Conservation (phyloP, 1,284 basidiomycete species). For the Rhodofomes roseus region DNA sequence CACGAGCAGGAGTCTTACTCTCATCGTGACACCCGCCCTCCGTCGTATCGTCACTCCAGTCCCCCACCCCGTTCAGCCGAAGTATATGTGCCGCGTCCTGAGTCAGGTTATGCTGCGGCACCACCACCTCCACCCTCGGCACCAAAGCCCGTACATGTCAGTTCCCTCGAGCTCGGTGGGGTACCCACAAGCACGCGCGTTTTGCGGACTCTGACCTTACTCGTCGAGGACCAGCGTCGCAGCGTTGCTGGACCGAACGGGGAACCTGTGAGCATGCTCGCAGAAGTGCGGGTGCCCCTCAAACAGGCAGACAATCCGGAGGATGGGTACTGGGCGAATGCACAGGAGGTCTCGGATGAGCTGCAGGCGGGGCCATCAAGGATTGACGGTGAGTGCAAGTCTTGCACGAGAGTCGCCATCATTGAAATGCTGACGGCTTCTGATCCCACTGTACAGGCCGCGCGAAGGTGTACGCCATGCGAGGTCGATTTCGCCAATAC, state of each 20-base stretch:
- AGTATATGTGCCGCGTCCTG: neutral
- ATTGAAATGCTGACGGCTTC: neutral
- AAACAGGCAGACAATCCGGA: slow-evolving; percentile 39
- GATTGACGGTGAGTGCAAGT: slow-evolving; percentile 49
- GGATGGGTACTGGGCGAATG: slow-evolving; percentile 67
- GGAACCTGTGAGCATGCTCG: slow-evolving; percentile 50
- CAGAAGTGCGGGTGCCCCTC: slow-evolving; percentile 60
- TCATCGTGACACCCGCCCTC: neutral
- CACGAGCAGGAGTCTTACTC: neutral
- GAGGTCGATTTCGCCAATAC: slow-evolving; percentile 66
- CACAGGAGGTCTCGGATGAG: slow-evolving; percentile 52
- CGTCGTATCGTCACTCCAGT: neutral
- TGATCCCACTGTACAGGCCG: slow-evolving; percentile 41
- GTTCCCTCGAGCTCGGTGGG: neutral
- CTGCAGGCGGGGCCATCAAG: slow-evolving; percentile 61
- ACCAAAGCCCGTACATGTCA: neutral
- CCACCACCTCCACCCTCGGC: neutral
- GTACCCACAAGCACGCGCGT: slow-evolving; percentile 4
- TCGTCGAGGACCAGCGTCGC: slow-evolving; percentile 57
- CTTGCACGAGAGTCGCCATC: neutral
- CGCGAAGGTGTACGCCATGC: slow-evolving; percentile 62
- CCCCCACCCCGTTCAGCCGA: neutral
- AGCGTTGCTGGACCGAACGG: slow-evolving; percentile 24
- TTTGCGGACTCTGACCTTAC: slow-evolving; percentile 51
- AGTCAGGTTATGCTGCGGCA: neutral